Evolutionary conservation across 2,329 filamentous ascomycete genomes (phyloP), one percentile per base, ranked within the genome.

Genomic region (Colletotrichum brevisporum): DNA sequence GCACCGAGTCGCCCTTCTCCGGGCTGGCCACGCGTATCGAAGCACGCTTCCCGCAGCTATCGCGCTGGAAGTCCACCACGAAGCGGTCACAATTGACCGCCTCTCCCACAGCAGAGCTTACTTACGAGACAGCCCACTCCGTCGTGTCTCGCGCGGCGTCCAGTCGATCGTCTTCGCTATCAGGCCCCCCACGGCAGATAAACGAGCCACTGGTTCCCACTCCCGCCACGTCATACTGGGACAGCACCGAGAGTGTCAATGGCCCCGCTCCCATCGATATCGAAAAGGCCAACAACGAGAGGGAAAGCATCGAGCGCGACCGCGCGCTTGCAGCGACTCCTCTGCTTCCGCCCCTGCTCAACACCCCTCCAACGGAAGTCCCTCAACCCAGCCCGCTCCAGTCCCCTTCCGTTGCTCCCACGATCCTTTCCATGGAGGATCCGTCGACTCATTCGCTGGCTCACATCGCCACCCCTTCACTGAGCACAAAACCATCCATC

Each of bases 261-360:
- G 71, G 80, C 5, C 79, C 83, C 0, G 78, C 79, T 21, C 80
- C 86, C 6, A 82, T 88, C 45, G 85, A 90, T 55, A 83, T 87
- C 39, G 83, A 86, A 51, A 84, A 84, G 63, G 84, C 85, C 45
- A 89, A 86, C 70, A 83, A 75, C 67, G 83, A 80, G 64, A 83
- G 79, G 73, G 83, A 74, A 76, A 89, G 74, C 79, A 88, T 81
- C 79, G 89, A 82, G 82, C 90, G 82, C 78, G 90, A 82, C 82
- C 86, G 88, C 56, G 81, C 82, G 51, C 77, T 93, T 73, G 92
- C 93, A 0, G 92, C 92, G 4, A 98, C 95, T 3, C 95, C 95
- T 47, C 86, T 98, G 8, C 85, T 98, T 2, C 95, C 95, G 8
- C 95, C 95, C 0, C 85, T 96, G 43, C 88, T 97, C 83, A 90